Base-by-base conservation (phyloP, 352 stramenopile species). In the Pythium scleroteichum region DNA sequence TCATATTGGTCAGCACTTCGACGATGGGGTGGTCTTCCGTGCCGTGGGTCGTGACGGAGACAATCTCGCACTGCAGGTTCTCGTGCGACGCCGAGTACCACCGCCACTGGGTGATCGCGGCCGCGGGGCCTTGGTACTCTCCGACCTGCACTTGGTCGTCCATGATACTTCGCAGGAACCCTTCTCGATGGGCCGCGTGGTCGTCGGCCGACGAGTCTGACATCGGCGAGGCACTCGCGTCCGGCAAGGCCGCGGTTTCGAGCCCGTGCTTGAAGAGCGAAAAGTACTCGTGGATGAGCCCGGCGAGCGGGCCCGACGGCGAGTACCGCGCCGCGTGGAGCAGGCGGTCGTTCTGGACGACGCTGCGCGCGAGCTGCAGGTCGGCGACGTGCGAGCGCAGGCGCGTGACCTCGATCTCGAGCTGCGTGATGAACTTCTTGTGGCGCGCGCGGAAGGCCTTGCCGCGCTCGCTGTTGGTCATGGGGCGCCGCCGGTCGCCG, bases 381-480 rank as follows among this genome's bases (percentile, higher is more conserved):
- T 39, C 22, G 9, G 44, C 23, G 32, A 63, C 24, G 19, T 56
- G 13, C 8, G 13, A 13, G 7, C 35, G 55, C 22, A 63, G 35
- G 16, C n/a, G 23, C 1, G 8, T 17, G 23, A 56, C 23, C 10
- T 17, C 16, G 20, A n/a, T 20, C 3, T 39, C 47, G 22, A 67
- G 38, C 19, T 48, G 41, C 1, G 1, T 38, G 10, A 57, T 33
- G 8, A 56, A 27, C 20, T 54, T 29, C 22, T 50, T 49, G 16
- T 35, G 48, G 6, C 39, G 29, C 3, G 53, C 47, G 0, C 54
- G 62, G 24, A 64, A 64, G 5, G 19, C 62, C 27, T 63, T 64
- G 47, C 54, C 53, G 23, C 62, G 62, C 22, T 59, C 47, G 35
- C 62, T 69, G 24, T 46, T 69, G 17, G 39, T 52, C 40, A 53